A percentile compares a stretch with the other conserved stretches of the same genome.
Evolutionary conservation across 768 basidiomycete species (phyloP).

Genomic region (Suillus hirtellus): DNA sequence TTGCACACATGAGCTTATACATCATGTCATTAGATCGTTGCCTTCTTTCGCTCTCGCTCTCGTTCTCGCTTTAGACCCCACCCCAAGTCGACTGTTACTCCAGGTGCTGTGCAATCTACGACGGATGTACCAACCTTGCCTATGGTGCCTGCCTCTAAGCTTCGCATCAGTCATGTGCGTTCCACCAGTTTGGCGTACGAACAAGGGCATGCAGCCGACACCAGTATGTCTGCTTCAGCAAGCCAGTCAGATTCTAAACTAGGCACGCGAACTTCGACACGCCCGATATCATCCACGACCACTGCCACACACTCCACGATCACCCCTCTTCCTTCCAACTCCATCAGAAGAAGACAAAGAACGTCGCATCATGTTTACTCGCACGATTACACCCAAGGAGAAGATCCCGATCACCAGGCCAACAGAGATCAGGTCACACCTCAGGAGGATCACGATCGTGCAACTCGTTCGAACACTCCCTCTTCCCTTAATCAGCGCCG

Average conservation of each 20-base stretch:
- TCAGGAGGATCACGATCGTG: conserved; percentile 24
- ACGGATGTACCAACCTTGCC: conserved; percentile 20
- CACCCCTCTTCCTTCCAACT: conserved; percentile 55
- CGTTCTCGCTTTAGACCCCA: conserved; percentile 40
- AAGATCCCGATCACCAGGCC: conserved; percentile 17
- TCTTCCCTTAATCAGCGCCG: conserved; percentile 22
- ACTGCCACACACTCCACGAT: conserved; percentile 62
- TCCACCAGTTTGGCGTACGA: conserved; percentile 16
- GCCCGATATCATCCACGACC: conserved; percentile 67
- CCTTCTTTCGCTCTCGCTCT: conserved; percentile 65
- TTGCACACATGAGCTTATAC: conserved; percentile 6
- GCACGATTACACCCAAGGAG: conserved; percentile 12
- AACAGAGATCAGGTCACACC: conserved; percentile 14
- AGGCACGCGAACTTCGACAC: conserved; percentile 48
- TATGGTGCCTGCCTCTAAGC: conserved; percentile 7
- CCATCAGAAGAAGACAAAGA: conserved; percentile 20
- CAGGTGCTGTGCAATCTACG: conserved; percentile 13
- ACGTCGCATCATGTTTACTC: conserved; percentile 21
- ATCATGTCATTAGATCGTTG: conserved; percentile 48
- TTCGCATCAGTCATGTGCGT: conserved; percentile 17
- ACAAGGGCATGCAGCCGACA: conserved; percentile 4
- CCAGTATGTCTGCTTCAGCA: conserved; percentile 15
- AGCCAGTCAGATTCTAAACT: conserved; percentile 36
- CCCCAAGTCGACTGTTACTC: conserved; percentile 8
- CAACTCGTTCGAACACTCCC: conserved; percentile 30